Base-by-base conservation (phyloP, 2,329 filamentous ascomycete genomes). In the Ascochyta lentis region DNA sequence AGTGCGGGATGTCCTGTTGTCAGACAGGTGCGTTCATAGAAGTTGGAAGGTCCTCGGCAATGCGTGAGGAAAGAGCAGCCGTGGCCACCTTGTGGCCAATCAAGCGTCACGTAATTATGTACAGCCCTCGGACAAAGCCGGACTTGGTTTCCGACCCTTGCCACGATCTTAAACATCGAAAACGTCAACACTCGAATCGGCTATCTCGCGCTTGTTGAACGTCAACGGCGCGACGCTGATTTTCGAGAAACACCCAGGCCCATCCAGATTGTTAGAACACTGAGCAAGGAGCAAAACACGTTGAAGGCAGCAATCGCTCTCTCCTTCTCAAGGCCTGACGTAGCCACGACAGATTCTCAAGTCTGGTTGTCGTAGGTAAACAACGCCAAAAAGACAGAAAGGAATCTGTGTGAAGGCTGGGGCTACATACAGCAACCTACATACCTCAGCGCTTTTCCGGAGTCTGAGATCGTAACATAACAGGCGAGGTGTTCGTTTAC, bases 21-120 rank as follows among this genome's bases (percentile, higher is more conserved):
- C 61, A 64, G 60, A 50, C 58, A 65, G 63, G 59, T 62, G 65
- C 58, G 61, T 54, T 66, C 66, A 68, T 68, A 50, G 61, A 68
- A 63, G 61, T 61, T 55, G 46, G 49, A 54, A 49, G n/a, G 31
- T 7, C 29, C 29, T 31, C 29, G 29, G 29, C 29, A 31, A 31
- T 31, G 29, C 9, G 12, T 15, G 29, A 37, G 34, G n/a, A 37
- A 37, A 37, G 34, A 37, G 29, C 31, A 39, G 43, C 49, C 6
- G 10, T 23, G 39, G 39, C 40, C 26, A 43, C 34, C 29, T 5
- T 31, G 29, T 31, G 29, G 29, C 29, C 29, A 31, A 31, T 31
- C 29, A 31, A 37, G 34, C 34, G 34, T 8, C 34, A 16, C 19
- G n/a, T 37, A 37, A 37, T 37, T 37, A 12, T 16, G n/a, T 37